Evolutionary conservation across 306 rosid species (phyloP).

Genomic region (Cicer pinnatifidum): DNA sequence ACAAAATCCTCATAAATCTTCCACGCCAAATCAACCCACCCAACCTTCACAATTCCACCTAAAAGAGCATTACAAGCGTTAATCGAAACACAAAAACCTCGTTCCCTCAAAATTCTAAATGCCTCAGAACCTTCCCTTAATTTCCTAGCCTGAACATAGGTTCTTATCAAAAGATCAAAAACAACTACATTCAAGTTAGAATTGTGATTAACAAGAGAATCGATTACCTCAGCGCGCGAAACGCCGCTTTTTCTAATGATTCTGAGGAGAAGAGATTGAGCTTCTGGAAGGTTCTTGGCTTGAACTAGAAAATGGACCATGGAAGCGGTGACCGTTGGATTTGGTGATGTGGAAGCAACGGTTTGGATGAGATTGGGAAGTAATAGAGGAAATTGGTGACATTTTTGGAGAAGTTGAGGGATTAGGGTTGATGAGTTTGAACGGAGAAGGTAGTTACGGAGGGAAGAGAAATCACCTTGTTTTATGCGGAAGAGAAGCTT

Average conservation of each 20-base stretch:
- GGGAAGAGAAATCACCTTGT: slow-evolving; percentile 51
- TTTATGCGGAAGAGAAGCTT: slow-evolving; percentile 61
- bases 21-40: slow-evolving; percentile 91
- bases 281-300: slow-evolving; percentile 63
- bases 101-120: slow-evolving; percentile 54
- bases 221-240: slow-evolving; percentile 64
- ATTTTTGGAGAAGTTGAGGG: slow-evolving; percentile 57
- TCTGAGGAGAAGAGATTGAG: slow-evolving; percentile 73
- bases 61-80: slow-evolving; percentile 85
- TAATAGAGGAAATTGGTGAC: slow-evolving; percentile 50
- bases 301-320: slow-evolving; percentile 67
- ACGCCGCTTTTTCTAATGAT: slow-evolving; percentile 75
- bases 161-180: slow-evolving; percentile 74
- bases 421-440: slow-evolving; percentile 52
- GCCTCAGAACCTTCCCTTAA: slow-evolving; percentile 80
- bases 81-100: slow-evolving; percentile 60
- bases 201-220: slow-evolving; percentile 37
- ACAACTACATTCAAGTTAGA: slow-evolving; percentile 18
- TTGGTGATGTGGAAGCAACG: slow-evolving; percentile 48
- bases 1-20: slow-evolving; percentile 60
- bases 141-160: slow-evolving; percentile 87
- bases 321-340: slow-evolving; percentile 45
- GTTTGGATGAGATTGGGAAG: slow-evolving; percentile 51
- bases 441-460: slow-evolving; percentile 49
- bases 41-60: slow-evolving; percentile 76